Conservation (phyloP, 2,329 filamentous ascomycete species). For the Fusarium pseudonygamai region DNA sequence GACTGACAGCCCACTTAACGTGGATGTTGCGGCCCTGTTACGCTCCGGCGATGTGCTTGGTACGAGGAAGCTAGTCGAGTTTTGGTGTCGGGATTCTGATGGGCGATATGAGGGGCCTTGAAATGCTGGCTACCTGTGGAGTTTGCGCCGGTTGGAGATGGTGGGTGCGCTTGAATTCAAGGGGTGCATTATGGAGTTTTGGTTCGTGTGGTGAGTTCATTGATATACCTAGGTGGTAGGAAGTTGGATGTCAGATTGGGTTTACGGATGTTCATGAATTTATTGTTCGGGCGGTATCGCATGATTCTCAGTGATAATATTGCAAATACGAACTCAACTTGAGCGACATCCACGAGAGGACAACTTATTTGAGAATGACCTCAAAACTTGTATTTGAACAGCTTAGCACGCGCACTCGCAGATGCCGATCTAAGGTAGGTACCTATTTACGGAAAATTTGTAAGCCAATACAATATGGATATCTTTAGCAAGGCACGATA, state of each 20-base stretch:
- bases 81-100: slow-evolving; percentile 64
- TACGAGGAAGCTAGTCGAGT: slow-evolving; percentile 75
- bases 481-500: background rate
- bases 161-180: background rate
- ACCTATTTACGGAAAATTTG: background rate
- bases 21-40: slow-evolving; percentile 78
- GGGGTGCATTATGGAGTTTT: slow-evolving; percentile 28
- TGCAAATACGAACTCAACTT: background rate
- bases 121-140: background rate
- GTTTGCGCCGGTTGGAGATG: background rate
- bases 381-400: background rate
- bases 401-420: background rate
- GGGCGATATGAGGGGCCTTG: slow-evolving; percentile 51
- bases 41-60: slow-evolving; percentile 74
- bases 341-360: background rate
- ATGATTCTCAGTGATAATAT: background rate
- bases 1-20: slow-evolving; percentile 79
- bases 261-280: slow-evolving; percentile 1
- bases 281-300: slow-evolving; percentile 20
- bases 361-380: background rate
- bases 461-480: slow-evolving; percentile 6
- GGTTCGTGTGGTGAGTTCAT: background rate
- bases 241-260: slow-evolving; percentile 9
- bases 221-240: background rate
- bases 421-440: background rate